Conservation (phyloP, 2,329 filamentous ascomycete species). For the Berkeleyomyces basicola region DNA sequence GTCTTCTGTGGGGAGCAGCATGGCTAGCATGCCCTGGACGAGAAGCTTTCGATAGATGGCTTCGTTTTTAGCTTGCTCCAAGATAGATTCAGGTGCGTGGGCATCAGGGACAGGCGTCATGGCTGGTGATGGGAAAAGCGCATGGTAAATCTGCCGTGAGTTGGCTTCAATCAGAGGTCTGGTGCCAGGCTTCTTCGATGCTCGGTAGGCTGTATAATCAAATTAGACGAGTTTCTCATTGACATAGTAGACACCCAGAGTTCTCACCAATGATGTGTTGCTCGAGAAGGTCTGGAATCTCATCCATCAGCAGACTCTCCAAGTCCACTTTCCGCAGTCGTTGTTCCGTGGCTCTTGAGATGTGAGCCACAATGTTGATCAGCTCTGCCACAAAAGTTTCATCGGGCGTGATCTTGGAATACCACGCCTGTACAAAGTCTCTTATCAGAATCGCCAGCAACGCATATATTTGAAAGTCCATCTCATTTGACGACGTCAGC, state of each 20-base stretch:
- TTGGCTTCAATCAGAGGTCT: constrained; percentile 44
- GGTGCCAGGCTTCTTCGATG: constrained; percentile 41
- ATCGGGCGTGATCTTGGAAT: constrained; percentile 79
- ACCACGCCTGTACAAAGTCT: constrained; percentile 88
- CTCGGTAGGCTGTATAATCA: constrained; percentile 48
- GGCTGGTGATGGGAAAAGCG: constrained; percentile 63
- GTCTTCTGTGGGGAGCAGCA: constrained; percentile 83
- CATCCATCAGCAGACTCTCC: constrained; percentile 68
- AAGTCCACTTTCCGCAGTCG: constrained; percentile 68
- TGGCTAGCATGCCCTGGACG: constrained; percentile 63
- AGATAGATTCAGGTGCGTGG: constrained; percentile 31
- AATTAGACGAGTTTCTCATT: background rate
- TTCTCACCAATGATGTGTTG: constrained; percentile 58
- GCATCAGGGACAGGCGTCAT: constrained; percentile 57
- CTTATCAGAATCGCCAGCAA: constrained; percentile 77
- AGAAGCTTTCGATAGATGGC: constrained; percentile 71
- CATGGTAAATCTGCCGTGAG: constrained; percentile 61
- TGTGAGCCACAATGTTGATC: constrained; percentile 81
- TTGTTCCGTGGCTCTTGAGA: constrained; percentile 74
- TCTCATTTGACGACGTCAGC: constrained; percentile 82
- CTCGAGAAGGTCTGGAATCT: constrained; percentile 68
- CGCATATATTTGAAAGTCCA: constrained; percentile 78
- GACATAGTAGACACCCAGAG: constrained; percentile 1
- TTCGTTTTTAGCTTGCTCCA: constrained; percentile 60
- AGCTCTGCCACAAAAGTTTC: constrained; percentile 76